Percentiles rank a stretch among this genome's conserved stretches.
Evolutionary conservation across 1,284 basidiomycete genomes (phyloP).

Genomic region (Macrocystidia cucumis): DNA sequence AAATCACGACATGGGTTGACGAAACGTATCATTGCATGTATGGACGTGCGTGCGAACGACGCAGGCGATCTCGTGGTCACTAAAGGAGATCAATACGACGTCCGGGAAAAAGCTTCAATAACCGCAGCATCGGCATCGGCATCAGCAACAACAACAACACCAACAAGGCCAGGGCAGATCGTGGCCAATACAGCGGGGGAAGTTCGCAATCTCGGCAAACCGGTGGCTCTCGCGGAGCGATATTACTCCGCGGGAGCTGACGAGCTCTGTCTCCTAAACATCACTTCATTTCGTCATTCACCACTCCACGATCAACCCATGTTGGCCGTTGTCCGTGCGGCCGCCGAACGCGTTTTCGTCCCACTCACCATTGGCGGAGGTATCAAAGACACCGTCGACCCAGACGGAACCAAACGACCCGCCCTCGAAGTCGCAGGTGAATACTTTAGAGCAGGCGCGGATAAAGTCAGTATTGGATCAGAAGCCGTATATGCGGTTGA

Average conservation of each 20-base stretch:
- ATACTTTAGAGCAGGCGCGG: constrained; percentile 97
- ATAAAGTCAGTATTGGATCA: constrained; percentile 95
- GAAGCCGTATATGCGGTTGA: constrained; percentile 96
- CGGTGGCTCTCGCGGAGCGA: constrained; percentile 82
- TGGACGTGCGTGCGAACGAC: constrained; percentile 97
- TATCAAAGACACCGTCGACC: constrained; percentile 94
- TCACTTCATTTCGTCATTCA: constrained; percentile 97
- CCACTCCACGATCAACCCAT: constrained; percentile 96
- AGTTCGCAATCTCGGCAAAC: constrained; percentile 97
- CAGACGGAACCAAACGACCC: constrained; percentile 82
- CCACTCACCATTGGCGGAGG: constrained; percentile 99
- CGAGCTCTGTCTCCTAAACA: constrained; percentile 97
- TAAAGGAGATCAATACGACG: constrained; percentile 99
- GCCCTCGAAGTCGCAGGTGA: constrained; percentile 94
- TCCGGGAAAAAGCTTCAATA: constrained; percentile 68
- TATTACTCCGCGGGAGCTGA: constrained; percentile 93
- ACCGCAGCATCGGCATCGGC: constrained; percentile 9
- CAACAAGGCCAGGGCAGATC: no score
- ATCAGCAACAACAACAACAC: no score
- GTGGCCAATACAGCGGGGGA: constrained; percentile 52
- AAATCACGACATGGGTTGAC: constrained; percentile 63
- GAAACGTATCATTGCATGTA: constrained; percentile 94
- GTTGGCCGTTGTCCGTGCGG: constrained; percentile 89
- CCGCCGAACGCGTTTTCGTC: constrained; percentile 90
- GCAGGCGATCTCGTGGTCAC: constrained; percentile 97